These are phyloP conservation scores for Mycena leptocephala DNA, from an alignment of 768 basidiomycete genomes.

Conservation along the genomic window DNA sequence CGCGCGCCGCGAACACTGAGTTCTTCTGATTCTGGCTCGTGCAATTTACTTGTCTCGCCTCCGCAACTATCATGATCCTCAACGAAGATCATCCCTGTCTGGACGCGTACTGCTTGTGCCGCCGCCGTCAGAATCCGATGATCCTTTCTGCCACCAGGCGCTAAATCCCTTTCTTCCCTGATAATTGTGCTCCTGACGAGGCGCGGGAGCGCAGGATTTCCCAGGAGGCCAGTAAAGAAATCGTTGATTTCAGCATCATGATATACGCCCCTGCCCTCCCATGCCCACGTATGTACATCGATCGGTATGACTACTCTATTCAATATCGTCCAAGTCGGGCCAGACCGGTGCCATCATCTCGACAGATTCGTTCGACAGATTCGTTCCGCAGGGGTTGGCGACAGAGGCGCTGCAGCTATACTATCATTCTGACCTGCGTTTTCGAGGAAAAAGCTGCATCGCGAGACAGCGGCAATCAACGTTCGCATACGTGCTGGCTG, in stretches of 20 bases:
- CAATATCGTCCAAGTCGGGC: slow-evolving; percentile 56
- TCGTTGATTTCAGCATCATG: slow-evolving; percentile 57
- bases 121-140: too few relatives aligned
- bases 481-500: slow-evolving; percentile 62
- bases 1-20: too few relatives aligned
- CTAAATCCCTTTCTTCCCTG: too few relatives aligned
- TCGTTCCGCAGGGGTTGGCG: slow-evolving; percentile 55
- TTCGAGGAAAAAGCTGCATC: slow-evolving; percentile 62
- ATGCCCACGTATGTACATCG: slow-evolving; percentile 42
- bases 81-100: too few relatives aligned
- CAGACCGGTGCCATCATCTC: slow-evolving; percentile 60
- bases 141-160: too few relatives aligned
- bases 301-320: slow-evolving; percentile 58
- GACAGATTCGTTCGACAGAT: slow-evolving; percentile 55
- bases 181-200: too few relatives aligned
- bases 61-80: too few relatives aligned
- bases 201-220: slow-evolving; percentile 51
- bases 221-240: slow-evolving; percentile 49
- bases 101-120: too few relatives aligned
- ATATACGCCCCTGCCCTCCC: slow-evolving; percentile 45
- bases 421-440: slow-evolving; percentile 53
- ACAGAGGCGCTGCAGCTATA: slow-evolving; percentile 66
- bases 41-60: too few relatives aligned
- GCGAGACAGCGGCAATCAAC: slow-evolving; percentile 60
- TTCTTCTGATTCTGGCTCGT: too few relatives aligned